Evolutionary conservation across 306 rosid genomes (phyloP).

Genomic region (Mucuna pruriens): DNA sequence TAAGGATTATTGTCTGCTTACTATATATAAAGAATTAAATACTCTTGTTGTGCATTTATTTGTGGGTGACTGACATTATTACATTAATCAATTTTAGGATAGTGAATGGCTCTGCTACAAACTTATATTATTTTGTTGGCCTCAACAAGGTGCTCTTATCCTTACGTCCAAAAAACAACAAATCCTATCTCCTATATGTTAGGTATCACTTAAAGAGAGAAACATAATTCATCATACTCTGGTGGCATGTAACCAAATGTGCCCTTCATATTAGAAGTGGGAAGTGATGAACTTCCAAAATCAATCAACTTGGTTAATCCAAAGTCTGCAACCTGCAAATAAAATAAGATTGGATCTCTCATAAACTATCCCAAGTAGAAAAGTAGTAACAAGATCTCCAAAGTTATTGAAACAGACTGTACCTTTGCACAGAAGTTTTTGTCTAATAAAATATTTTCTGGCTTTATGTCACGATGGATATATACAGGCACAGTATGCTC

Average conservation of each 20-base stretch:
- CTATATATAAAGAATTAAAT: neutral
- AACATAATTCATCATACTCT: conserved; percentile 61
- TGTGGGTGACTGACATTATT: neutral
- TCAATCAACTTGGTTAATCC: conserved; percentile 87
- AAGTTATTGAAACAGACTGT: conserved; percentile 17
- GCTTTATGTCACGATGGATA: conserved; percentile 91
- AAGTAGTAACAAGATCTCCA: neutral
- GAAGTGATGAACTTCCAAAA: conserved; percentile 66
- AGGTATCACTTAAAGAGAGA: neutral
- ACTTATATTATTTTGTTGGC: neutral
- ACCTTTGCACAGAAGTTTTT: conserved; percentile 82
- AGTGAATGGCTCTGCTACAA: neutral
- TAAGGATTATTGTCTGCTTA: neutral
- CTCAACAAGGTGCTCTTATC: neutral
- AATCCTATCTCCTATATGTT: conserved; percentile 14
- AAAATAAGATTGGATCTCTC: conserved; percentile 4
- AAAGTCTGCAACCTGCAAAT: conserved; percentile 85
- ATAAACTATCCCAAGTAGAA: neutral
- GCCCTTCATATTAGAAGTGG: conserved; percentile 69
- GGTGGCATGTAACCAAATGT: conserved; percentile 99
- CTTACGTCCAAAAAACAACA: neutral
- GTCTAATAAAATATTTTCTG: conserved; percentile 88
- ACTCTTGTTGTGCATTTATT: neutral
- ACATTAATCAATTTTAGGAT: neutral
- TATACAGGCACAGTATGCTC: conserved; percentile 88